Evolutionary conservation across 2,329 filamentous ascomycete species (phyloP).

Genomic region (Aaosphaeria pasadenensis): DNA sequence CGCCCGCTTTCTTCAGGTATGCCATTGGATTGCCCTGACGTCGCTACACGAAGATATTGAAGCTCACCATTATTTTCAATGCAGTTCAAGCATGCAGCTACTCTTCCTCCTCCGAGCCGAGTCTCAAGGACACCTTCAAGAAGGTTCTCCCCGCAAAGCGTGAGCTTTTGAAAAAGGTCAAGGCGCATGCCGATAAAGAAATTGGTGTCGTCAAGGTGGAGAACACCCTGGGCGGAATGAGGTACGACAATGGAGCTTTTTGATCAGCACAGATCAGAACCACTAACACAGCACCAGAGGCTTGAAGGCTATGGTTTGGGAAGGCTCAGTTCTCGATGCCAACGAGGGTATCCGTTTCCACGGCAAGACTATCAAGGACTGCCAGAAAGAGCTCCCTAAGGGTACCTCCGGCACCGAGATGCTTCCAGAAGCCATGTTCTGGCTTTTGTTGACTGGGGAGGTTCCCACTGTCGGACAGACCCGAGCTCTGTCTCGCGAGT

Average conservation of each 20-base stretch:
- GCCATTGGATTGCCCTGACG: slow-evolving; percentile 17
- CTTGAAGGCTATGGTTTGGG: slow-evolving; percentile 97
- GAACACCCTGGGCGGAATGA: slow-evolving; percentile 94
- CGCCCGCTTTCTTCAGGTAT: slow-evolving; percentile 36
- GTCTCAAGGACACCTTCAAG: slow-evolving; percentile 83
- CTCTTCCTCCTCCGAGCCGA: slow-evolving; percentile 74
- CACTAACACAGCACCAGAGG: slow-evolving; percentile 49
- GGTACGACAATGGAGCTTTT: slow-evolving; percentile 41
- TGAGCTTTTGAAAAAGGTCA: slow-evolving; percentile 91
- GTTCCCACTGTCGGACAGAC: slow-evolving; percentile 82
- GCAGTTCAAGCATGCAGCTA: slow-evolving; percentile 56
- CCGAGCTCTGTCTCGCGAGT: slow-evolving; percentile 76
- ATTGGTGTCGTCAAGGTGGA: slow-evolving; percentile 92
- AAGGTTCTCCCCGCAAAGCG: slow-evolving; percentile 86
- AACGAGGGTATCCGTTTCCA: slow-evolving; percentile 98
- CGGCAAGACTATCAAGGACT: slow-evolving; percentile 96
- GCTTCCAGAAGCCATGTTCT: slow-evolving; percentile 99
- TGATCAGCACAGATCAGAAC: background rate
- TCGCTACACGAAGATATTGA: too few species aligned
- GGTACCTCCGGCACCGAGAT: slow-evolving; percentile 90
- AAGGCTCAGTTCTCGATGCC: slow-evolving; percentile 93
- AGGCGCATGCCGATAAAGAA: slow-evolving; percentile 75
- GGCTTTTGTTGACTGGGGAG: slow-evolving; percentile 91
- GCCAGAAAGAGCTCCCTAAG: slow-evolving; percentile 90
- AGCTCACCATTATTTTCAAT: background rate